A percentile compares a stretch with the other conserved stretches of the same genome.
phyloP scores from a whole-genome alignment of 2,329 filamentous ascomycete species.

The Alternaria triticina region DNA sequence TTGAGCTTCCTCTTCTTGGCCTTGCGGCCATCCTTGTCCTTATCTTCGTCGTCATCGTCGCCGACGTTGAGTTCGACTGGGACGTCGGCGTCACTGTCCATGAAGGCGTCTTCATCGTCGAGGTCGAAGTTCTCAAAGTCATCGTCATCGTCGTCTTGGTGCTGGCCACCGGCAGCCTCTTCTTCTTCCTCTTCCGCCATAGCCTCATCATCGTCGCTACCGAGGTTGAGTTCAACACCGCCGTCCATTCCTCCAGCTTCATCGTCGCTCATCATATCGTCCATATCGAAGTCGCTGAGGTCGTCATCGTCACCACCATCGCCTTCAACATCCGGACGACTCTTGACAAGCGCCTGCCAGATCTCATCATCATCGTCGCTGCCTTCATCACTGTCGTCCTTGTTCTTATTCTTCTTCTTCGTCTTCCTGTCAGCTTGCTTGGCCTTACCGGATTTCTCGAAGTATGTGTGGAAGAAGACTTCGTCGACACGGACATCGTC shows the following conservation, averaged over 20 bases:
- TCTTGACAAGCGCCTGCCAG: slow-evolving; percentile 87
- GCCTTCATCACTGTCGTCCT: slow-evolving; percentile 55
- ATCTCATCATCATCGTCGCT: slow-evolving; percentile 80
- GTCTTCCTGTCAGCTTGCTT: slow-evolving; percentile 64
- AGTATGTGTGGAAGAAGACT: slow-evolving; percentile 98
- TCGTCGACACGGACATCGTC: slow-evolving; percentile 89
- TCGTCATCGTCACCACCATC: slow-evolving; percentile 65
- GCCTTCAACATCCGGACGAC: slow-evolving; percentile 76
- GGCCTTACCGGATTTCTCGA: slow-evolving; percentile 68
- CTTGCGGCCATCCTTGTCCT: slow-evolving; percentile 53
- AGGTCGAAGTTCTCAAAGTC: slow-evolving; percentile 52
- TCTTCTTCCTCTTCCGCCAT: slow-evolving; percentile 54
- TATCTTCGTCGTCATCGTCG: slow-evolving; percentile 47
- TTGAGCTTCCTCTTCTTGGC: slow-evolving; percentile 84
- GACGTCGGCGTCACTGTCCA: slow-evolving; percentile 62
- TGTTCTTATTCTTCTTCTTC: slow-evolving; percentile 56
- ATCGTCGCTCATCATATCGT: slow-evolving; percentile 54
- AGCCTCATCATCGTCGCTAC: slow-evolving; percentile 57
- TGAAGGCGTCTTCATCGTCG: slow-evolving; percentile 62
- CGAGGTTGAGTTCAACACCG: slow-evolving; percentile 53
- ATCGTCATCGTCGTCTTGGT: slow-evolving; percentile 39
- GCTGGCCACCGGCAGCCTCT: slow-evolving; percentile 52
- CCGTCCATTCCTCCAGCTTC: slow-evolving; percentile 52
- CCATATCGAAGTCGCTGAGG: slow-evolving; percentile 61
- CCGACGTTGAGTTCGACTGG: slow-evolving; percentile 56